Evolutionary conservation across 2,329 filamentous ascomycete species (phyloP).

Genomic region (Xylariaceae sp.): DNA sequence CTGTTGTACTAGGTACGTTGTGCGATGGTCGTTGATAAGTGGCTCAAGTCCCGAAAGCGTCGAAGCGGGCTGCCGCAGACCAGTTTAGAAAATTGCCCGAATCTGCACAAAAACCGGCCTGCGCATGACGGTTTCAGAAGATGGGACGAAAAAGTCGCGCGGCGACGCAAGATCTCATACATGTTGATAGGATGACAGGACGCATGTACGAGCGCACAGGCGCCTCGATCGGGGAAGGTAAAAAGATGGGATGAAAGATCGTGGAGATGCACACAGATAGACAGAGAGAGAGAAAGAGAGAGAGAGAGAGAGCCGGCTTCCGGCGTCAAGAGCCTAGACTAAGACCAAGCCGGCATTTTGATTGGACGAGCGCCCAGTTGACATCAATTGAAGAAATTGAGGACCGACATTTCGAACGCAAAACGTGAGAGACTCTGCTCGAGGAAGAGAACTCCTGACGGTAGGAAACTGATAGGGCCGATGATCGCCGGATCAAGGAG

Average conservation of each 20-base stretch:
- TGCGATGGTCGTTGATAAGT: slow-evolving; percentile 20
- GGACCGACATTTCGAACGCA: slow-evolving; percentile 37
- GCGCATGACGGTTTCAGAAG: slow-evolving; percentile 27
- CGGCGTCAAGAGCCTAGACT: slow-evolving; percentile 33
- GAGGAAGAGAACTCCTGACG: slow-evolving; percentile 18
- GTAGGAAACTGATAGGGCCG: slow-evolving; percentile 22
- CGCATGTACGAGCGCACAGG: slow-evolving; percentile 8
- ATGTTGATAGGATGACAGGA: slow-evolving; percentile 12
- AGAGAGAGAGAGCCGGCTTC: slow-evolving; percentile 32
- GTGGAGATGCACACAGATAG: too few relatives aligned
- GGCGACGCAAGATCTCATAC: slow-evolving; percentile 22
- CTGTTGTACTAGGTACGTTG: slow-evolving; percentile 15
- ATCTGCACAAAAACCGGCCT: slow-evolving; percentile 22
- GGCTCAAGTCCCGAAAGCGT: slow-evolving; percentile 19
- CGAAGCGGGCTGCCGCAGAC: slow-evolving; percentile 22
- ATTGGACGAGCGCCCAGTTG: slow-evolving; percentile 32
- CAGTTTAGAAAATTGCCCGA: slow-evolving; percentile 36
- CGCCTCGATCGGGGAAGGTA: neutral
- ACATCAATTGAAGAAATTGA: slow-evolving; percentile 35
- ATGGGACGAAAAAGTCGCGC: slow-evolving; percentile 25
- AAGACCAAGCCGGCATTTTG: slow-evolving; percentile 22
- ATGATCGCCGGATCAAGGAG: slow-evolving; percentile 21
- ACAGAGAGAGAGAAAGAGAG: slow-evolving; percentile 20
- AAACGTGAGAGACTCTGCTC: slow-evolving; percentile 34
- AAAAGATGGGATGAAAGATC: slow-evolving; percentile 19